Base-by-base conservation (phyloP, 2,329 filamentous ascomycete species). In the Nemania serpens region DNA sequence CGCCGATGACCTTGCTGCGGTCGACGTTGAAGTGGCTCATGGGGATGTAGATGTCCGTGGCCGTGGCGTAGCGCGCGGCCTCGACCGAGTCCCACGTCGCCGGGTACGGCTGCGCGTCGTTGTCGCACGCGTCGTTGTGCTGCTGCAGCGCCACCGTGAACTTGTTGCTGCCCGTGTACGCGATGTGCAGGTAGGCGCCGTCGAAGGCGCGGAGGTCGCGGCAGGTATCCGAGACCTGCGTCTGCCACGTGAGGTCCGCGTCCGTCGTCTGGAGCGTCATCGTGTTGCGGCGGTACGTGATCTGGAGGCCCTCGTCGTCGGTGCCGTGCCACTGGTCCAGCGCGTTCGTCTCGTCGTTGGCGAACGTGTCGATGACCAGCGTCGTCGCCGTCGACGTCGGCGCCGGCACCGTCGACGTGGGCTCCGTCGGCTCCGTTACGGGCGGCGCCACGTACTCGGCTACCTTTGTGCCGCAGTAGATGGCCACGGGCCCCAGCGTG, bases 51-150 rank as follows among this genome's bases (percentile, higher is more conserved):
- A 90, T 86, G 69, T 88, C 81, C 56, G 77, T 79, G 0, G 79
- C 71, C 11, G 70, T 73, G 11, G 73, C 71, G 70, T 91, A 90
- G 46, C 87, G 81, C 3, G 79, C 76, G 1, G 87, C 87, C 71
- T 90, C 86, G 17, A 89, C 77, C 0, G 85, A 87, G 71, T 90
- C 88, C 80, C 87, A 88, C 0, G 87, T 89, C 70, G 85, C 85
- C 0, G 88, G 88, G 68, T 82, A 89, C 0, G 88, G 88, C 17
- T 79, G 79, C 25, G 84, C 77, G 17, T 72, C 69, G 5, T 80
- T 75, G 69, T 86, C 79, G 70, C 88, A 90, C 17, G 79, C 74
- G 18, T 77, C 75, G 67, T 91, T 91, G 75, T 89, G 84, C 74
- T 90, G 87, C 67, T 88, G 87, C 52, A 91, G 73, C 1, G 87